These are phyloP conservation scores for Pichia paraexigua DNA, from an alignment of 805 yeast species.

Conservation along the genomic window DNA sequence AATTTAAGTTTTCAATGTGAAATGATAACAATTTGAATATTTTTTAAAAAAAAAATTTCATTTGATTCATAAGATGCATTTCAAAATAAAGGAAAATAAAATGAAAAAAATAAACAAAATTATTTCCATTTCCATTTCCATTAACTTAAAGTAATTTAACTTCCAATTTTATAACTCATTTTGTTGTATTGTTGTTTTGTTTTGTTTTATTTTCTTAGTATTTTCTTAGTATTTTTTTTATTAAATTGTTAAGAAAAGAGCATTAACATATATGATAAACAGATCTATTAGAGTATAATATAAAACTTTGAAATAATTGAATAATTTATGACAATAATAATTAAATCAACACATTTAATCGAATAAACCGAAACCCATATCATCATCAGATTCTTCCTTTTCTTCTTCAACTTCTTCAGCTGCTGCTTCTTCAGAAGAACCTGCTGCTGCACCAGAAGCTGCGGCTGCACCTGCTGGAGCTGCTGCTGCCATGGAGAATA, in stretches of 20 bases:
- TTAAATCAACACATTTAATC: slow-evolving; percentile 42
- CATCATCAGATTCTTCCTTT: slow-evolving; percentile 58
- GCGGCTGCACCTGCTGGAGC: slow-evolving; percentile 68
- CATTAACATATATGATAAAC: slow-evolving; percentile 3
- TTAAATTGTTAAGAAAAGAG: slow-evolving; percentile 7
- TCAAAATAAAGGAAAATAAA: too few species aligned
- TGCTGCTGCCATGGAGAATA: slow-evolving; percentile 55
- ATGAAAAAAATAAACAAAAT: too few species aligned
- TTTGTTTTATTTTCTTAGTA: background rate
- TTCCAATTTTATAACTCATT: too few species aligned
- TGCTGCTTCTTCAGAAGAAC: slow-evolving; percentile 57
- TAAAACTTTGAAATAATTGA: slow-evolving; percentile 3
- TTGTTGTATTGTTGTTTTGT: background rate
- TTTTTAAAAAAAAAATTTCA: too few species aligned
- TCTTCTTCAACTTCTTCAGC: slow-evolving; percentile 49
- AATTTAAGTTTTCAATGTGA: background rate
- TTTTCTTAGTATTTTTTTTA: background rate
- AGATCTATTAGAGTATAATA: slow-evolving; percentile 6
- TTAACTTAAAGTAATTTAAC: too few species aligned
- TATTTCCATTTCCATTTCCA: background rate
- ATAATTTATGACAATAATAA: background rate
- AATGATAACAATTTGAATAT: too few species aligned
- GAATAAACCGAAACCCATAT: slow-evolving; percentile 94
- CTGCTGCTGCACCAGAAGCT: slow-evolving; percentile 52
- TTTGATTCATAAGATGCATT: too few species aligned